A percentile compares a stretch with the other conserved stretches of the same genome.
phyloP scores from a whole-genome alignment of 805 yeast genomes.

The Sugiyamaella qingdaonensis region DNA sequence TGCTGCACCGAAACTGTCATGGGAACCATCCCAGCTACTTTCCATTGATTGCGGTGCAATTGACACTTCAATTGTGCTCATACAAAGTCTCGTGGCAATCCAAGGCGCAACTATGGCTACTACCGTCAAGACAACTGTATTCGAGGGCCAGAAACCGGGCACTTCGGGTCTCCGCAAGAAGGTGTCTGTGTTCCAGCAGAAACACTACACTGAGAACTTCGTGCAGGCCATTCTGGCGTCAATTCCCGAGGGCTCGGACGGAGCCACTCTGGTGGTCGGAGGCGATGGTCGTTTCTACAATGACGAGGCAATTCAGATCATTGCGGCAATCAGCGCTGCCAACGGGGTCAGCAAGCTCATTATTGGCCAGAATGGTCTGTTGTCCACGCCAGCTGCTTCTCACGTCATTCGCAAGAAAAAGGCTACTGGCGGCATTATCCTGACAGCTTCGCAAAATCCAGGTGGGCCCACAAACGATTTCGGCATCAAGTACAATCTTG shows the following conservation, averaged over 20 bases:
- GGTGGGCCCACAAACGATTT: slow-evolving; percentile 92
- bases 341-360: slow-evolving; percentile 84
- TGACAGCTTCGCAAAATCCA: slow-evolving; percentile 96
- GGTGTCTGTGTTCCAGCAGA: slow-evolving; percentile 75
- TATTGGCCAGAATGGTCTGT: slow-evolving; percentile 80
- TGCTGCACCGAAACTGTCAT: not conserved
- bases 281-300: slow-evolving; percentile 97
- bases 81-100: no score
- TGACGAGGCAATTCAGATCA: slow-evolving; percentile 71
- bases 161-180: slow-evolving; percentile 95
- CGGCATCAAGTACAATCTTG: slow-evolving; percentile 92
- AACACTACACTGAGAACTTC: slow-evolving; percentile 87
- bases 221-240: slow-evolving; percentile 80
- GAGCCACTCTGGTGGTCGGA: slow-evolving; percentile 80
- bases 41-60: not conserved
- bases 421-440: slow-evolving; percentile 88
- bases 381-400: slow-evolving; percentile 97
- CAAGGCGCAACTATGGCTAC: not conserved
- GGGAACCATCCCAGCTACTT: not conserved
- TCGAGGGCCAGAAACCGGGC: slow-evolving; percentile 92
- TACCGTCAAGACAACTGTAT: slow-evolving; percentile 57
- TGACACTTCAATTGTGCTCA: not conserved
- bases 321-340: slow-evolving; percentile 81
- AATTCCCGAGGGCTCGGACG: slow-evolving; percentile 83
- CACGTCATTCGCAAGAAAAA: slow-evolving; percentile 71